phyloP scores from a whole-genome alignment of 345 rosid species.

The Zanthoxylum bungeanum region DNA sequence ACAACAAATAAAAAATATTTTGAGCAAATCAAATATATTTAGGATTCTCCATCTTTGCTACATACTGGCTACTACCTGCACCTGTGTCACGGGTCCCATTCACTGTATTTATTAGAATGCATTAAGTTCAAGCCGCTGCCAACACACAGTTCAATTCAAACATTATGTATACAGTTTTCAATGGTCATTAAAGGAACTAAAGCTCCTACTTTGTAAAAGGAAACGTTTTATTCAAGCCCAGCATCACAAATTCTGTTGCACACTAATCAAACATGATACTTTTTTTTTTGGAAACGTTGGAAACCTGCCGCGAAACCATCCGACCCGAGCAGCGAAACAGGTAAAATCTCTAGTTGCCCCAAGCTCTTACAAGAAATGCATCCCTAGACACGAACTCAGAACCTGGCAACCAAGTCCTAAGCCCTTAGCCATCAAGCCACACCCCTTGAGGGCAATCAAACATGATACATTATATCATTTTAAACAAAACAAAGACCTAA shows the following conservation, averaged over 20 bases:
- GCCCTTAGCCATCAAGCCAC: too few relatives aligned
- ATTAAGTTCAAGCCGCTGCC: not conserved
- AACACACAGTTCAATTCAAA: not conserved
- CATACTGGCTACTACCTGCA: not conserved
- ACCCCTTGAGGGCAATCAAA: too few relatives aligned
- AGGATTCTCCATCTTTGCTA: not conserved
- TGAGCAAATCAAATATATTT: not conserved
- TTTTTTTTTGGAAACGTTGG: too few relatives aligned
- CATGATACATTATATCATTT: not conserved
- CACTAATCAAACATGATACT: not conserved
- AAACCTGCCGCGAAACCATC: too few relatives aligned
- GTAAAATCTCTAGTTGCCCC: too few relatives aligned
- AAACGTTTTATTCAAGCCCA: too few relatives aligned
- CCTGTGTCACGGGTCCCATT: not conserved
- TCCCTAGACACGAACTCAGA: too few relatives aligned
- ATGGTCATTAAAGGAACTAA: not conserved
- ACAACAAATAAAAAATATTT: not conserved
- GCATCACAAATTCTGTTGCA: not conserved
- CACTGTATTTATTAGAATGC: not conserved
- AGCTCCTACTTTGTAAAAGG: not conserved
- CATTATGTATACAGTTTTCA: not conserved
- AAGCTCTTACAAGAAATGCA: too few relatives aligned
- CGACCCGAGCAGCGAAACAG: too few relatives aligned
- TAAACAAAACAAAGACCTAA: not conserved
- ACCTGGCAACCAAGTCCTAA: too few relatives aligned